These are phyloP conservation scores for Echinochloa phyllopogon DNA, from an alignment of 176 grass and related monocot genomes.

Conservation along the genomic window DNA sequence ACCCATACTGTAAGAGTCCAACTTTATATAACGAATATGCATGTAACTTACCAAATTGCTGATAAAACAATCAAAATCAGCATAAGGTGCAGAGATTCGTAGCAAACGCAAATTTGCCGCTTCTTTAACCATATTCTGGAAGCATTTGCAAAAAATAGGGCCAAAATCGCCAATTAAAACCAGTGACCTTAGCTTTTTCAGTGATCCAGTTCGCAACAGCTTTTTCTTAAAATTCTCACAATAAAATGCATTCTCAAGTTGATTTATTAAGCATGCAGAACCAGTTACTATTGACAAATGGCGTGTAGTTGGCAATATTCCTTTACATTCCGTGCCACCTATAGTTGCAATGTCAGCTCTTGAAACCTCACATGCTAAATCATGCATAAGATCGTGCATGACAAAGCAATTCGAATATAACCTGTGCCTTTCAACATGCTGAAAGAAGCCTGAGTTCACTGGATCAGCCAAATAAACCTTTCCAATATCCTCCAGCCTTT, in stretches of 20 bases:
- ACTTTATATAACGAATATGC: neutral
- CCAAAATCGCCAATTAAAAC: constrained; percentile 39
- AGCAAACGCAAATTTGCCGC: neutral
- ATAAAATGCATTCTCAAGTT: neutral
- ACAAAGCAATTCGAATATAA: neutral
- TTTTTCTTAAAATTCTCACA: constrained; percentile 13
- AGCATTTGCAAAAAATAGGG: neutral
- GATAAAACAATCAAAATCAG: neutral
- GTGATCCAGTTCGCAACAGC: neutral
- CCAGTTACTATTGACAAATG: constrained; percentile 39
- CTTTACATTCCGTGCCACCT: neutral
- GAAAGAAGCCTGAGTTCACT: constrained; percentile 35
- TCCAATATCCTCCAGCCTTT: constrained; percentile 49
- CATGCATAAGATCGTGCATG: constrained; percentile 52
- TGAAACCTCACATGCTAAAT: constrained; percentile 42
- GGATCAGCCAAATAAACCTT: constrained; percentile 33
- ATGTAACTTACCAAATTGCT: neutral
- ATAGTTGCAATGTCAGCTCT: neutral
- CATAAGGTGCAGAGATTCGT: neutral
- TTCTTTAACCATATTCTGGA: neutral
- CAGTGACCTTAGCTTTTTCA: constrained; percentile 40
- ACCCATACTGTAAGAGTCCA: neutral
- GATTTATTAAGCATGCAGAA: neutral
- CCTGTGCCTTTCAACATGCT: neutral
- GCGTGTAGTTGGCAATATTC: neutral